Conservation (phyloP, 768 basidiomycete genomes). For the Pseudohyphozyma bogoriensis region DNA sequence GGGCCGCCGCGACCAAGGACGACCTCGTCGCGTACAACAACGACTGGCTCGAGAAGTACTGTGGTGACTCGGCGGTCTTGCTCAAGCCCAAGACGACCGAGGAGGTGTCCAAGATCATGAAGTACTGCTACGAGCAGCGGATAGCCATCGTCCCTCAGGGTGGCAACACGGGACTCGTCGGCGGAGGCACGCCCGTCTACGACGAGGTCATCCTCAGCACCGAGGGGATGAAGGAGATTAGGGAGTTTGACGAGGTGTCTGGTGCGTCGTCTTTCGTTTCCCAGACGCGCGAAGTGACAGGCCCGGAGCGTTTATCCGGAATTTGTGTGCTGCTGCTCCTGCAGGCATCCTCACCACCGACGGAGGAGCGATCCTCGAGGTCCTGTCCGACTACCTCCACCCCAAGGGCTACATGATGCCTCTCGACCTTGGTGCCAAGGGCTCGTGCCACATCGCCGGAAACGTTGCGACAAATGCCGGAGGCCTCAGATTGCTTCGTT, state of each 20-base stretch:
- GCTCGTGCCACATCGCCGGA: slow-evolving; percentile 83
- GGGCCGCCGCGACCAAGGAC: slow-evolving; percentile 30
- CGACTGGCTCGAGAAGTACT: slow-evolving; percentile 68
- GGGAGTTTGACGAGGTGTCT: slow-evolving; percentile 43
- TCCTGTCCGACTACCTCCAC: slow-evolving; percentile 71
- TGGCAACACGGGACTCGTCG: slow-evolving; percentile 95
- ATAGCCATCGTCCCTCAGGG: slow-evolving; percentile 95
- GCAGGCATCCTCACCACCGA: slow-evolving; percentile 75
- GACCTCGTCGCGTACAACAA: slow-evolving; percentile 72
- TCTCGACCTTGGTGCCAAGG: slow-evolving; percentile 35
- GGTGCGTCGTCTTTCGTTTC: slow-evolving; percentile 15
- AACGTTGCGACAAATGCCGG: slow-evolving; percentile 97
- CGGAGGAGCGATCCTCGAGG: slow-evolving; percentile 86
- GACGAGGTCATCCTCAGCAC: slow-evolving; percentile 75
- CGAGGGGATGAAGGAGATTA: slow-evolving; percentile 56
- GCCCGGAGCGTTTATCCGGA: too few species aligned
- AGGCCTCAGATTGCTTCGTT: slow-evolving; percentile 83
- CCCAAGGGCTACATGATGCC: slow-evolving; percentile 93
- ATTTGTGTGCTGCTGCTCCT: neutral
- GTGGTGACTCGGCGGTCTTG: slow-evolving; percentile 71
- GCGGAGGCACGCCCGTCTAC: slow-evolving; percentile 73
- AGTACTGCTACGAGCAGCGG: slow-evolving; percentile 67
- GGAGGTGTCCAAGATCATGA: slow-evolving; percentile 79
- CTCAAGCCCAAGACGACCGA: slow-evolving; percentile 77
- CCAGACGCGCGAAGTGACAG: neutral